Evolutionary conservation across 139 green algal species (phyloP).

Genomic region (Ettlia oleoabundans): DNA sequence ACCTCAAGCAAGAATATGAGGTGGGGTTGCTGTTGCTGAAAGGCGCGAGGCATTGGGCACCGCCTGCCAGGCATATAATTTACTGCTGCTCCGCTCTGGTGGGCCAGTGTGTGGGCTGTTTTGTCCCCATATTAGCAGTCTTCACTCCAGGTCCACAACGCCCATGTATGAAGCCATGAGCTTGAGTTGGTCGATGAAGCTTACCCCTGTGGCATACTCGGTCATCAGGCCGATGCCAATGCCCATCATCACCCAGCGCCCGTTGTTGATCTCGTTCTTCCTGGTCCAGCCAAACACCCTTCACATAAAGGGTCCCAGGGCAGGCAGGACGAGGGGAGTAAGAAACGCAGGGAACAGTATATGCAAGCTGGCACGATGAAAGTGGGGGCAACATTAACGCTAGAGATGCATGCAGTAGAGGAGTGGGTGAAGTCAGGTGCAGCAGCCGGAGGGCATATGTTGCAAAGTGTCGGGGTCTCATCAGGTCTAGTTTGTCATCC

Average conservation of each 20-base stretch:
- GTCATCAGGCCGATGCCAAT: constrained; percentile 92
- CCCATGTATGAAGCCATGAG: constrained; percentile 76
- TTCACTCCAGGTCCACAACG: neutral
- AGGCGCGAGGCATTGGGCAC: too few species aligned
- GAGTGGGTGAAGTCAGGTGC: too few species aligned
- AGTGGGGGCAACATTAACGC: neutral
- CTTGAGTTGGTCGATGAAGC: constrained; percentile 90
- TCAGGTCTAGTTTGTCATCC: constrained; percentile 18
- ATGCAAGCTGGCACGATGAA: neutral
- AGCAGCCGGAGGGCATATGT: too few species aligned
- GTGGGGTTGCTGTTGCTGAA: too few species aligned
- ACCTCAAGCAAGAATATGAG: too few species aligned
- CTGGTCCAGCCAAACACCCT: constrained; percentile 92
- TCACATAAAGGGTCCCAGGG: too few species aligned
- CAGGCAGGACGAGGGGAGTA: too few species aligned
- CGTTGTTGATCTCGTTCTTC: constrained; percentile 94
- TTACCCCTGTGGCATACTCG: constrained; percentile 95
- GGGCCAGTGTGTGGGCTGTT: neutral
- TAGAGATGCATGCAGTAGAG: neutral
- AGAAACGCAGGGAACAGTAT: neutral
- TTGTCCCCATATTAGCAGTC: neutral
- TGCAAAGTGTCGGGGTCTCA: constrained; percentile 11
- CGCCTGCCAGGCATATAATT: too few species aligned
- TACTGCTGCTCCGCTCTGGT: too few species aligned
- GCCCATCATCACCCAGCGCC: constrained; percentile 98